These are phyloP conservation scores for Pseudogymnoascus sp. DNA, from an alignment of 2,329 filamentous ascomycete genomes.

Conservation along the genomic window DNA sequence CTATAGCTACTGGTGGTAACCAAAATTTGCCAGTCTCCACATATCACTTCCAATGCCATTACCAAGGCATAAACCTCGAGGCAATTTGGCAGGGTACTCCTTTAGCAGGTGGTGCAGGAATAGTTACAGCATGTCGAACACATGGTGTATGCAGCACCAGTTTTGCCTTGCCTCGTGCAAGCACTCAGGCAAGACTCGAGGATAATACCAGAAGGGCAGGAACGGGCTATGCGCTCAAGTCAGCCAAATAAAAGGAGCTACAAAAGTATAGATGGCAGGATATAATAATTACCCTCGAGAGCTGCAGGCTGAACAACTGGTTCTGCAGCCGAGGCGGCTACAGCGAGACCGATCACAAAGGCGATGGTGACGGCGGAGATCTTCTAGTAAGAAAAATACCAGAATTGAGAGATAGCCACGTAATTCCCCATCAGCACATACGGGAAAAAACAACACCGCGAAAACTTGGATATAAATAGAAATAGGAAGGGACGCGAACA, in stretches of 20 bases:
- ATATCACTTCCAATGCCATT: background rate
- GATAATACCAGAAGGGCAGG: background rate
- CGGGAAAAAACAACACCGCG: background rate
- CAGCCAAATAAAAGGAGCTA: background rate
- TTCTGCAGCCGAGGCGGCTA: background rate
- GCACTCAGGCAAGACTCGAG: background rate
- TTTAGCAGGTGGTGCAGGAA: background rate
- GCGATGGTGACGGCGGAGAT: background rate
- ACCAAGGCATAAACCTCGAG: background rate
- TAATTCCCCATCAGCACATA: background rate
- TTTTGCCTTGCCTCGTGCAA: background rate
- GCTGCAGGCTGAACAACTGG: background rate
- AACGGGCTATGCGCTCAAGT: background rate
- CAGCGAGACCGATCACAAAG: background rate
- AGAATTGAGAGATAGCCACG: background rate
- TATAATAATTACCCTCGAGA: background rate
- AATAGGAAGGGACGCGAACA: background rate
- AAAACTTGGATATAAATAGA: background rate
- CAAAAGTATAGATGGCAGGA: background rate
- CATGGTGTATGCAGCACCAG: conserved; percentile 1
- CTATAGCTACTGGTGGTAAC: background rate
- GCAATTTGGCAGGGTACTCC: background rate
- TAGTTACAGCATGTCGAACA: background rate
- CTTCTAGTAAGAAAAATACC: background rate
- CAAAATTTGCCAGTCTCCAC: background rate